phyloP scores from a whole-genome alignment of 2,329 filamentous ascomycete species.

The Talaromyces sp. region DNA sequence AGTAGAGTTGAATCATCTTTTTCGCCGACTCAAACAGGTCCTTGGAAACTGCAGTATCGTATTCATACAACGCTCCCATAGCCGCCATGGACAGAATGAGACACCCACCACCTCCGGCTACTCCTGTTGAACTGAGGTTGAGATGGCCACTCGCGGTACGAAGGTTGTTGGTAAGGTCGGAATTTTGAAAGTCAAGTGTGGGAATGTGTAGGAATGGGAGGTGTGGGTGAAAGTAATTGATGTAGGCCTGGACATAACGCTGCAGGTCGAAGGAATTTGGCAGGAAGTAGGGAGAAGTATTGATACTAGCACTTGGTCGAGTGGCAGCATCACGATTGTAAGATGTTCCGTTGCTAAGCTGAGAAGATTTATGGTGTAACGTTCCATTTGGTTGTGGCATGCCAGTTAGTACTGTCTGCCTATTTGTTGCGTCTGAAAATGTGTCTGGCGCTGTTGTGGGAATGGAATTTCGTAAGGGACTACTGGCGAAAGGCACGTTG shows the following conservation, averaged over 20 bases:
- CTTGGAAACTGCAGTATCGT: slow-evolving; percentile 73
- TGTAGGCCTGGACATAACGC: slow-evolving; percentile 84
- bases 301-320: slow-evolving; percentile 37
- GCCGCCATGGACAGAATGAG: slow-evolving; percentile 84
- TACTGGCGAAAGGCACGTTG: slow-evolving; percentile 56
- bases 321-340: slow-evolving; percentile 38
- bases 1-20: slow-evolving; percentile 89
- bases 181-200: slow-evolving; percentile 84
- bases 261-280: slow-evolving; percentile 84
- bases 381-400: slow-evolving; percentile 60
- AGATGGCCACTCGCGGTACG: slow-evolving; percentile 56
- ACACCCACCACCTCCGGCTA: slow-evolving; percentile 78
- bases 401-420: slow-evolving; percentile 62
- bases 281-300: slow-evolving; percentile 51
- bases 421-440: slow-evolving; percentile 62
- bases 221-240: slow-evolving; percentile 90
- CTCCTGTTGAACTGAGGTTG: slow-evolving; percentile 54
- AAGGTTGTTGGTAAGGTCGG: slow-evolving; percentile 61
- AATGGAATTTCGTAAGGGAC: slow-evolving; percentile 60
- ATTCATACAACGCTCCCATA: slow-evolving; percentile 83
- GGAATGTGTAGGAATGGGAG: slow-evolving; percentile 91
- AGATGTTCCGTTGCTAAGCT: slow-evolving; percentile 55
- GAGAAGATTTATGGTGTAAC: slow-evolving; percentile 60
- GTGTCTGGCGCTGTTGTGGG: slow-evolving; percentile 63
- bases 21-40: slow-evolving; percentile 91